Conservation (phyloP, 2,329 filamentous ascomycete genomes). For the Monosporascus ibericus region DNA sequence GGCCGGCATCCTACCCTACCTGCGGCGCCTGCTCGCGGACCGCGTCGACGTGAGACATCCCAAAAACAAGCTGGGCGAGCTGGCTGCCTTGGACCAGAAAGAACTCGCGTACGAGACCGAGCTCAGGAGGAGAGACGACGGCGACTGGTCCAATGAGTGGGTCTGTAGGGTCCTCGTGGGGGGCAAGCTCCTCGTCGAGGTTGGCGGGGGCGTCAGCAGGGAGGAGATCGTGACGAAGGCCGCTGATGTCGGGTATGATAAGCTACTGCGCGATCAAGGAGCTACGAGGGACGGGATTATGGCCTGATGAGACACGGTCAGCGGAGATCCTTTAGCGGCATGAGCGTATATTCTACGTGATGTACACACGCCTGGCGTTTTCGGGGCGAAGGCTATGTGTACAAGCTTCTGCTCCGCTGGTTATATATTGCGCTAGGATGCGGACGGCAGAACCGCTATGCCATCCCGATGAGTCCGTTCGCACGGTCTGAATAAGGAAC, state of each 20-base stretch:
- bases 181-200: conserved; percentile 36
- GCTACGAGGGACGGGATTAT: background rate
- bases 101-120: conserved; percentile 48
- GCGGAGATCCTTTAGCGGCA: no score
- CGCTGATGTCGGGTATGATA: conserved; percentile 40
- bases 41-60: conserved; percentile 54
- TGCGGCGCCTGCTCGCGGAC: conserved; percentile 56
- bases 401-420: no score
- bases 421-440: no score
- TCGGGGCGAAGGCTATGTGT: no score
- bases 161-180: conserved; percentile 46
- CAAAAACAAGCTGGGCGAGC: conserved; percentile 61
- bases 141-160: conserved; percentile 11
- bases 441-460: no score
- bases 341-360: no score
- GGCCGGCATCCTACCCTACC: conserved; percentile 58
- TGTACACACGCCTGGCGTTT: no score
- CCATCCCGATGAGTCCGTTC: no score
- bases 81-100: conserved; percentile 39
- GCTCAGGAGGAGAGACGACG: conserved; percentile 7
- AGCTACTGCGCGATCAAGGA: background rate
- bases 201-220: conserved; percentile 38
- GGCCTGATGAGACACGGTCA: background rate
- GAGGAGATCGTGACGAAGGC: conserved; percentile 52
- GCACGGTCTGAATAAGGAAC: no score